Evolutionary conservation across 1,284 basidiomycete genomes (phyloP).

Genomic region (Flammula alnicola): DNA sequence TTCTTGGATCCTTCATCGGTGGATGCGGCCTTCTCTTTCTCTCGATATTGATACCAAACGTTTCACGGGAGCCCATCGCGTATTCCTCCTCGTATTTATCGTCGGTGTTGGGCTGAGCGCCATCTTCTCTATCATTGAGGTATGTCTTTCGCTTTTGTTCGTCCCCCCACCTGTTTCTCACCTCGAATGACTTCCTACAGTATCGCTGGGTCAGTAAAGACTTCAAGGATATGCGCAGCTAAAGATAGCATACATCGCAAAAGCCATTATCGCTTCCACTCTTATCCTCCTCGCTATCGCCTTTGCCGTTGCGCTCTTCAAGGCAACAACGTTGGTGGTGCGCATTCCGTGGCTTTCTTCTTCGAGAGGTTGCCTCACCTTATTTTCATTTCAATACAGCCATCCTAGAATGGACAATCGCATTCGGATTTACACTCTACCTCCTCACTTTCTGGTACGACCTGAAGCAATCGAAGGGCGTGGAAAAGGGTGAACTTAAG

Average conservation of each 20-base stretch:
- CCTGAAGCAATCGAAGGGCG: slow-evolving; percentile 57
- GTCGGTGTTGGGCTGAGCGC: slow-evolving; percentile 67
- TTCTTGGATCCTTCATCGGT: slow-evolving; percentile 64
- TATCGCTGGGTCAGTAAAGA: slow-evolving; percentile 69
- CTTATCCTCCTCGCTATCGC: slow-evolving; percentile 65
- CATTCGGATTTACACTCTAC: slow-evolving; percentile 74
- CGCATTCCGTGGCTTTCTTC: no score
- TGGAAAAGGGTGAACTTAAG: slow-evolving; percentile 43
- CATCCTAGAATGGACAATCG: slow-evolving; percentile 73
- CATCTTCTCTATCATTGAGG: slow-evolving; percentile 74
- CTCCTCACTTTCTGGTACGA: slow-evolving; percentile 72
- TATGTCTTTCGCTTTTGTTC: slow-evolving; percentile 27
- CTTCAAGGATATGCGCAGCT: slow-evolving; percentile 52
- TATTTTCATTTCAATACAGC: no score
- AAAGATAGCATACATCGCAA: slow-evolving; percentile 60
- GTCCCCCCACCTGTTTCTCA: not conserved
- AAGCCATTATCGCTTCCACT: slow-evolving; percentile 59
- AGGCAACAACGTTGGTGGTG: slow-evolving; percentile 56
- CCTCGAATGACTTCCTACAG: slow-evolving; percentile 38
- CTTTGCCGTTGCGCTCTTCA: slow-evolving; percentile 59
- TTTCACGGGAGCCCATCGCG: slow-evolving; percentile 52
- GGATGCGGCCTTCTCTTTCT: slow-evolving; percentile 61
- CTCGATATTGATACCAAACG: slow-evolving; percentile 70
- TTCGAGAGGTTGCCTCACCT: no score
- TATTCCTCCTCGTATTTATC: slow-evolving; percentile 69